These are phyloP conservation scores for Nowakowskiella sp. DNA, from an alignment of 192 early-diverging fungal species.

Conservation along the genomic window DNA sequence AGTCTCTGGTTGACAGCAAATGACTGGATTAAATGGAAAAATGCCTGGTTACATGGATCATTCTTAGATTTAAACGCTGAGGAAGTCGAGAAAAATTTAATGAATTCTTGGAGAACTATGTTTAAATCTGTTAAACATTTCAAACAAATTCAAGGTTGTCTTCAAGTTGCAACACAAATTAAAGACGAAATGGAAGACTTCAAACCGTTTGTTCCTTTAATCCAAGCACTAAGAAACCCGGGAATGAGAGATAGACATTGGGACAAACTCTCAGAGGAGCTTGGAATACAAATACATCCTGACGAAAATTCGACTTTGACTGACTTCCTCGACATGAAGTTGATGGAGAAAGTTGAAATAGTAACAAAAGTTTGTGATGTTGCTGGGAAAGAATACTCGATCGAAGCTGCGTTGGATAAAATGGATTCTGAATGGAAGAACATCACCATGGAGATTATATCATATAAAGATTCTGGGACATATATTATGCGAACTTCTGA, in stretches of 20 bases:
- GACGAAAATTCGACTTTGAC: constrained; percentile 39
- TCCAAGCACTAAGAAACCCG: constrained; percentile 51
- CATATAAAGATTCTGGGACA: constrained; percentile 56
- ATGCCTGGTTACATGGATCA: constrained; percentile 44
- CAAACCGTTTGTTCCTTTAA: constrained; percentile 50
- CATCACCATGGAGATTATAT: constrained; percentile 43
- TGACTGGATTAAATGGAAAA: constrained; percentile 53
- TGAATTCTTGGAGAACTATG: constrained; percentile 44
- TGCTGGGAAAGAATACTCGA: constrained; percentile 56
- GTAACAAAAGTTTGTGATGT: constrained; percentile 54
- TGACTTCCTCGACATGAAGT: constrained; percentile 45
- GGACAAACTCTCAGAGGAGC: constrained; percentile 45
- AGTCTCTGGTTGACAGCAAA: constrained; percentile 44
- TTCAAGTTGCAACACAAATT: constrained; percentile 42
- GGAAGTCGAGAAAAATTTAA: constrained; percentile 50
- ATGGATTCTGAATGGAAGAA: constrained; percentile 53
- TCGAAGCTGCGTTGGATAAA: constrained; percentile 51
- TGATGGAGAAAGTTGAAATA: constrained; percentile 41
- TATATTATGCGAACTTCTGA: constrained; percentile 53
- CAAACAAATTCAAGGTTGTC: constrained; percentile 40
- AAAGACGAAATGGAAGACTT: constrained; percentile 58
- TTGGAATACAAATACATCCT: constrained; percentile 40
- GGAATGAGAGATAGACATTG: constrained; percentile 56
- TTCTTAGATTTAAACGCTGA: constrained; percentile 50
- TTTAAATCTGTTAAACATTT: constrained; percentile 53